These are phyloP conservation scores for Tetrapisispora taiwanensis DNA, from an alignment of 805 yeast species.

Conservation along the genomic window DNA sequence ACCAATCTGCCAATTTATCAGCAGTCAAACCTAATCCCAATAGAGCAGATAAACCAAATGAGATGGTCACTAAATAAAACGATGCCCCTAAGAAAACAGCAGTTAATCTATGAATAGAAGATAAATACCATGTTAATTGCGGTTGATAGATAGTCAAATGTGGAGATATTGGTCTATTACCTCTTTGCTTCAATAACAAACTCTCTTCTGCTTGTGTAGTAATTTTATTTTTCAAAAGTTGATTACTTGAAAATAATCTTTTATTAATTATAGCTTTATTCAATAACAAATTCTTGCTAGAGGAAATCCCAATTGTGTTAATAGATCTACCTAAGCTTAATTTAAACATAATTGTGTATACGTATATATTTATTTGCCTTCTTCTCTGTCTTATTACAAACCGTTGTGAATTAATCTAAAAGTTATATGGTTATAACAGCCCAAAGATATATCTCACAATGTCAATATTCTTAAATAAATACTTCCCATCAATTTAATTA, in stretches of 20 bases:
- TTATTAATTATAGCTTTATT: not conserved
- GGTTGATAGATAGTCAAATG: slow-evolving; percentile 85
- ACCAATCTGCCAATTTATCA: slow-evolving; percentile 27
- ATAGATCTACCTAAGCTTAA: not conserved
- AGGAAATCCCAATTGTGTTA: not conserved
- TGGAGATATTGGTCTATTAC: slow-evolving; percentile 82
- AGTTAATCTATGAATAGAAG: slow-evolving; percentile 76
- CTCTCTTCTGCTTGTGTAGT: slow-evolving; percentile 55
- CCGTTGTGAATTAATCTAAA: too few relatives aligned
- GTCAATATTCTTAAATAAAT: too few relatives aligned
- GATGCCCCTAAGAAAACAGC: slow-evolving; percentile 76
- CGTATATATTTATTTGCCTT: not conserved
- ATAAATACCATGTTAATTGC: slow-evolving; percentile 75
- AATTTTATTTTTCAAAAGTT: slow-evolving; percentile 16
- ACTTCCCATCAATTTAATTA: too few relatives aligned
- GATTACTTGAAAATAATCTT: not conserved
- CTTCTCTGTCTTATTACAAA: too few relatives aligned
- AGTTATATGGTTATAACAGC: too few relatives aligned
- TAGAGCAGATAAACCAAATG: slow-evolving; percentile 61
- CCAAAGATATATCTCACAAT: too few relatives aligned
- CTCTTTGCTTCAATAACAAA: slow-evolving; percentile 71
- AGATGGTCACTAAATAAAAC: slow-evolving; percentile 66
- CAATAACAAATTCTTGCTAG: not conserved
- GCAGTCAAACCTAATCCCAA: slow-evolving; percentile 41
- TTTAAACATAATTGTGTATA: not conserved